Evolutionary conservation across 2,329 filamentous ascomycete species (phyloP), one percentile per base, ranked within the genome.

Genomic region (Aspergillus oerlinghausenensis): DNA sequence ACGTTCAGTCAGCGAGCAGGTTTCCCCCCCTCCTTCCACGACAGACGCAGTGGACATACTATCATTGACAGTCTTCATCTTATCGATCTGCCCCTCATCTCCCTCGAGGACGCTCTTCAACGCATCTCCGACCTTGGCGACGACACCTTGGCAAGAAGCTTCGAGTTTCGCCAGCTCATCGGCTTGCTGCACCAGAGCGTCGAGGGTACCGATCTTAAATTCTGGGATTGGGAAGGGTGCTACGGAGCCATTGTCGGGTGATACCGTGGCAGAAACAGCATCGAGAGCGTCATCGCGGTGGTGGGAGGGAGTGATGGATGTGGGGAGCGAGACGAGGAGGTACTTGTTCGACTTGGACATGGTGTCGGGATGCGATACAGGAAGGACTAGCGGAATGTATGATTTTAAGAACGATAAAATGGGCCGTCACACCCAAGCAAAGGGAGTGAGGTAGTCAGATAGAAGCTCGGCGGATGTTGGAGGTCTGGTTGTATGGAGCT

Each of bases 181-280:
- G 55, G 94, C 94, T 76, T 99, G 93, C 77, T 96, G 90, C 48
- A 99, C 92, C 56, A 99, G 82, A 42, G 89, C 91, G 77, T 99
- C 94, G 40, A 99, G 83, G 0, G 94, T 97, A 57, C 94, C 94
- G 73, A 99, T 96, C 80, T 97, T 99, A 83, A 99, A 97, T 63
- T 92, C 88, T 21, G 94, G 94, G 61, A 97, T 88, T 55, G 84
- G 79, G 71, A 97, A 97, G 2, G 87, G 86, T 52, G 86, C 79
- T 49, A 91, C 88, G 52, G 83, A 85, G 71, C 89, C 91, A 73
- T 89, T 87, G 67, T 96, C 90, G 56, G 84, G 78, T 51, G 84
- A 81, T 55, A 96, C 82, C 45, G 87, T 90, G 55, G 86, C 79
- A 65, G 86, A 85, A 60, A 99, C 77, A 49, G 90, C 84, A 50